Conservation (phyloP, 116 monocot genomes). For the Papilionanthe hybrid region DNA sequence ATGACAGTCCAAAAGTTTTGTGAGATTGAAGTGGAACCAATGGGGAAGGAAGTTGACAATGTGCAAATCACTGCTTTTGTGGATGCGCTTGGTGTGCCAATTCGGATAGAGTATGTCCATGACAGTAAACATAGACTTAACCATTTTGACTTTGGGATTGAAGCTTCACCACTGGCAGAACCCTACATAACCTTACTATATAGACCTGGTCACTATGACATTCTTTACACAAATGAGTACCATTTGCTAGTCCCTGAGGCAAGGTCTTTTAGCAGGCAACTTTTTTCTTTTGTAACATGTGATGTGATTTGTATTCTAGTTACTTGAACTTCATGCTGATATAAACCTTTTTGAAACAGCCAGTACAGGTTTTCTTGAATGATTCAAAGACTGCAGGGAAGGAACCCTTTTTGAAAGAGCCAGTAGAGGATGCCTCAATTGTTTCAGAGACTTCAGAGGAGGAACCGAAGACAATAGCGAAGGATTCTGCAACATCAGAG, state of each 20-base stretch:
- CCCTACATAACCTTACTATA: not conserved
- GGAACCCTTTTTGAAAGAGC: not conserved
- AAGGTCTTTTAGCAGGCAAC: not conserved
- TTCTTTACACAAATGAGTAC: not conserved
- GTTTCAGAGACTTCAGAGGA: not conserved
- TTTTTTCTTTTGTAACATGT: not conserved
- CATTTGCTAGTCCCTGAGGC: not conserved
- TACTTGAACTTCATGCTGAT: not conserved
- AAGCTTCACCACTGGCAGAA: not conserved
- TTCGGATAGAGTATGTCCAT: not conserved
- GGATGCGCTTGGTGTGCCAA: not conserved
- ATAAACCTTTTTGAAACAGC: not conserved
- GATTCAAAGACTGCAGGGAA: not conserved
- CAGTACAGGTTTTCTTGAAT: not conserved
- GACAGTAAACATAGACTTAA: not conserved
- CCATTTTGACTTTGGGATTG: not conserved
- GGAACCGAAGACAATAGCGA: not conserved
- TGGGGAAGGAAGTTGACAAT: not conserved
- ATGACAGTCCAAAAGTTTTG: not conserved
- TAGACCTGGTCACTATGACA: slow-evolving; percentile 5
- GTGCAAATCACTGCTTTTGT: not conserved
- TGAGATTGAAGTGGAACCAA: slow-evolving; percentile 6
- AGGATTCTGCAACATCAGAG: not conserved
- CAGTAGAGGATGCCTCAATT: not conserved
- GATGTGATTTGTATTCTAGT: not conserved